These are phyloP conservation scores for Aspergillus sp. DNA, from an alignment of 2,329 filamentous ascomycete genomes.

Conservation along the genomic window DNA sequence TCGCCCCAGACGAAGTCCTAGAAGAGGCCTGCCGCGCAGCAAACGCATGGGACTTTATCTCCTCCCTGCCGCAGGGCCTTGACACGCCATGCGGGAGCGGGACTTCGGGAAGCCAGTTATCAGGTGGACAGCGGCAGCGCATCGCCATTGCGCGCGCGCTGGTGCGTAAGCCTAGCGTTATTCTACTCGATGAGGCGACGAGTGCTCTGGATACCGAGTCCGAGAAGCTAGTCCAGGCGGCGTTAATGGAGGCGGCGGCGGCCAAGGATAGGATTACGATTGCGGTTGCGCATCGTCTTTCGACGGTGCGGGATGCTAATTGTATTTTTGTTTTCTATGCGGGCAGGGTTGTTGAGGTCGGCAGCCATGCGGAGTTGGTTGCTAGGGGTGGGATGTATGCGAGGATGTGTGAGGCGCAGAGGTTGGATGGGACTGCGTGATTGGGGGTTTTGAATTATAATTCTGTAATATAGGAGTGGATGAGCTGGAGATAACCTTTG, in stretches of 20 bases:
- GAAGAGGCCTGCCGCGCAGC: constrained; percentile 80
- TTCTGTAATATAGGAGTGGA: too few relatives aligned
- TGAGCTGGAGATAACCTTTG: too few relatives aligned
- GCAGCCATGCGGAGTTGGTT: constrained; percentile 72
- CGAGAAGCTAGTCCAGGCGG: constrained; percentile 61
- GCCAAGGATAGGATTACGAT: constrained; percentile 34
- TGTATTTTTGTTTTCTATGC: constrained; percentile 83
- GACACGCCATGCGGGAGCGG: constrained; percentile 78
- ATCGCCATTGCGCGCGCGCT: constrained; percentile 90
- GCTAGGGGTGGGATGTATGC: constrained; percentile 68
- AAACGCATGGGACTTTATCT: constrained; percentile 90
- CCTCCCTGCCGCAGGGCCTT: constrained; percentile 82
- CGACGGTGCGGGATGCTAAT: constrained; percentile 81
- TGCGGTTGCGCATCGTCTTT: constrained; percentile 83
- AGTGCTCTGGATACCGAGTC: constrained; percentile 52
- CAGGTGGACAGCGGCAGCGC: constrained; percentile 91
- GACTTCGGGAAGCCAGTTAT: constrained; percentile 71
- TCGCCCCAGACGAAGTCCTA: constrained; percentile 61
- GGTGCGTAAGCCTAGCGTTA: constrained; percentile 80
- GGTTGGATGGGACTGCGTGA: not conserved
- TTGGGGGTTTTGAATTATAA: too few relatives aligned
- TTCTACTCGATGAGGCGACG: constrained; percentile 77
- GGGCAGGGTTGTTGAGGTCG: constrained; percentile 77
- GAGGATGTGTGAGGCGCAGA: constrained; percentile 49
- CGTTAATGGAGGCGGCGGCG: constrained; percentile 74